Percentiles rank a stretch among this genome's conserved stretches.
Conservation (phyloP, 225 moss, liverwort and hornwort species). For the Lunularia cruciata region DNA sequence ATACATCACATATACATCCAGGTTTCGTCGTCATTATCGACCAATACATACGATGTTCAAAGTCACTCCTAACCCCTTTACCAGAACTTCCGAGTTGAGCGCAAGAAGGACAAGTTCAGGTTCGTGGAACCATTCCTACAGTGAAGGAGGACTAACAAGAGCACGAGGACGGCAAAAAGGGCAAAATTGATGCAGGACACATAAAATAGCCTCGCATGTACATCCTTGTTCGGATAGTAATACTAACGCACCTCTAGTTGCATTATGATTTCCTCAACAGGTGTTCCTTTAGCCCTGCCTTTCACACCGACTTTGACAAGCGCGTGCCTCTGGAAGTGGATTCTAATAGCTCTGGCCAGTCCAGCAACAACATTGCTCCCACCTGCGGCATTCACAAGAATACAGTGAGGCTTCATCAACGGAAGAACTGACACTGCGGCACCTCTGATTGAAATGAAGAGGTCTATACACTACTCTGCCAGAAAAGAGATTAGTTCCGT, state of each 20-base stretch:
- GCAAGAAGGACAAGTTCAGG: too few relatives aligned
- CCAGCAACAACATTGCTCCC: slow-evolving; percentile 77
- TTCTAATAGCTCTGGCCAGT: slow-evolving; percentile 73
- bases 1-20: too few relatives aligned
- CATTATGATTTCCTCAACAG: slow-evolving; percentile 74
- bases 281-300: slow-evolving; percentile 73
- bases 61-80: too few relatives aligned
- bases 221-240: too few relatives aligned
- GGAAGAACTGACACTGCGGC: not conserved
- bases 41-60: too few relatives aligned
- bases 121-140: too few relatives aligned
- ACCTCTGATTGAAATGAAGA: not conserved
- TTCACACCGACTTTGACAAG: slow-evolving; percentile 91
- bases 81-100: too few relatives aligned
- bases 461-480: not conserved
- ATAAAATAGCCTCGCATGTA: not conserved
- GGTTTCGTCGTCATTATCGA: too few relatives aligned
- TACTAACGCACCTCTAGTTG: slow-evolving; percentile 65
- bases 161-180: not conserved
- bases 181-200: not conserved
- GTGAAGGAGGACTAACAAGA: not conserved
- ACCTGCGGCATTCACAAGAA: slow-evolving; percentile 41
- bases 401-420: not conserved
- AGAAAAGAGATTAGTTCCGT: not conserved
- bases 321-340: slow-evolving; percentile 65